Base-by-base conservation (phyloP, 1,139 yeast genomes). In the Yamadazyma trypodendri region DNA sequence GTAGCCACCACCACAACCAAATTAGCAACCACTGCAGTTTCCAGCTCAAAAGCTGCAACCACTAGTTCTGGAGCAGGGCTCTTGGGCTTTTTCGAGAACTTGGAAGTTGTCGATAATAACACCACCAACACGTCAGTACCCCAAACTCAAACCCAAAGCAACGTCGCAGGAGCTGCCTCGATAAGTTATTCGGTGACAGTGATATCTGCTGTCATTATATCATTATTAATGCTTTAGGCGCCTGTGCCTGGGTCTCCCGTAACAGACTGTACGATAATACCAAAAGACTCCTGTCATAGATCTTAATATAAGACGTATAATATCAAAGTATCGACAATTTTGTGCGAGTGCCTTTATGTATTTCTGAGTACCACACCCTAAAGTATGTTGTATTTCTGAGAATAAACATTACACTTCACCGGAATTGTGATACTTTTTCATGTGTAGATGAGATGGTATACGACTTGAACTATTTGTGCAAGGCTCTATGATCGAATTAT, bases 31-130 rank as follows among this genome's bases (percentile, higher is more conserved):
- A 28, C 45, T 35, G 29, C 36, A 2, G n/a, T 36, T 20, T 2
- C 24, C 24, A 31, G 17, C 20, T 20, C 20, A 15, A 7, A 42
- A 29, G 28, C 43, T 14, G 29, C 40, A 34, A 41, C 43, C 37
- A 24, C 42, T 18, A 33, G 37, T 31, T 44, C 48, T 5, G 21
- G 7, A 5, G 21, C 7, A 5, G 21, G 21, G 8, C 21, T 18
- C 21, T 18, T 18, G 21, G 21, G 21, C 7, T 18, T 18, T 5
- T 18, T 18, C 21, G n/a, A n/a, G n/a, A 18, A 18, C 21, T 18
- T 18, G 27, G 37, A 38, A 30, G 41, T 44, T 14, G 15, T 12
- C 15, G 30, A 36, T 39, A 8, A 48, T 45, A 39, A 40, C 4
- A 12, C 29, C 29, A 15, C 20, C 9, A 27, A n/a, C 20, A 27